Percentiles rank a stretch among this genome's conserved stretches.
Conservation (phyloP, 2,329 filamentous ascomycete genomes). For the Orbilia oligospora region DNA sequence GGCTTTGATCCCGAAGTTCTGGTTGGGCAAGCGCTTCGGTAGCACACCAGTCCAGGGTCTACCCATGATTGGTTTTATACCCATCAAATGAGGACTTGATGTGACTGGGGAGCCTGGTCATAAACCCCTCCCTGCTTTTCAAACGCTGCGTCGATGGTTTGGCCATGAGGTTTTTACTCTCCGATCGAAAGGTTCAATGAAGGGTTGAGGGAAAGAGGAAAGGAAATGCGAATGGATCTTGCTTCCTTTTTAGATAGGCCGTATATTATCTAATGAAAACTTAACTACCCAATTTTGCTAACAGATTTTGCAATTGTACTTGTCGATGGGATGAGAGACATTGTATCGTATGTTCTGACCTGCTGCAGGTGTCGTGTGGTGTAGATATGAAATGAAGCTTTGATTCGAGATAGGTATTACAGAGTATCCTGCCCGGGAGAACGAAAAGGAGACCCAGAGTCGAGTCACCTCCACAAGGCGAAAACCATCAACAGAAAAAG, state of each 20-base stretch:
- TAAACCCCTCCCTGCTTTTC: constrained; percentile 43
- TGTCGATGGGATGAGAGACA: constrained; percentile 31
- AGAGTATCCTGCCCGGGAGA: constrained; percentile 25
- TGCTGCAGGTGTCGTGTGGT: constrained; percentile 32
- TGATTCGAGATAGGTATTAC: constrained; percentile 35
- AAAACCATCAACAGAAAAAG: constrained; percentile 47
- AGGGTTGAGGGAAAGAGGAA: constrained; percentile 10
- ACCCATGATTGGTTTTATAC: constrained; percentile 61
- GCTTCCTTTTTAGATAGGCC: constrained; percentile 6
- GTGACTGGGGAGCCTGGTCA: constrained; percentile 37
- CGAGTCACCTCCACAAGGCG: constrained; percentile 24
- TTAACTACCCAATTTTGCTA: neutral
- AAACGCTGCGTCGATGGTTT: constrained; percentile 38
- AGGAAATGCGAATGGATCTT: constrained; percentile 13
- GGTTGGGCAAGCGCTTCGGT: constrained; percentile 60
- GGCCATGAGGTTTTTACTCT: constrained; percentile 44
- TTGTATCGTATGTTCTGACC: constrained; percentile 9
- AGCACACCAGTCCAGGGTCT: constrained; percentile 55
- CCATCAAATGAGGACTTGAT: constrained; percentile 51
- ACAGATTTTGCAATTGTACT: neutral
- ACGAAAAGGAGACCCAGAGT: constrained; percentile 38
- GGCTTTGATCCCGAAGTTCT: constrained; percentile 51
- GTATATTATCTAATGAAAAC: neutral
- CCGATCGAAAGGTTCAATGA: constrained; percentile 37
- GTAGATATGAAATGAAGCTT: constrained; percentile 42